Evolutionary conservation across 2,329 filamentous ascomycete species (phyloP), one percentile per base, ranked within the genome.

Genomic region (Calonectria pseudoturangicola): DNA sequence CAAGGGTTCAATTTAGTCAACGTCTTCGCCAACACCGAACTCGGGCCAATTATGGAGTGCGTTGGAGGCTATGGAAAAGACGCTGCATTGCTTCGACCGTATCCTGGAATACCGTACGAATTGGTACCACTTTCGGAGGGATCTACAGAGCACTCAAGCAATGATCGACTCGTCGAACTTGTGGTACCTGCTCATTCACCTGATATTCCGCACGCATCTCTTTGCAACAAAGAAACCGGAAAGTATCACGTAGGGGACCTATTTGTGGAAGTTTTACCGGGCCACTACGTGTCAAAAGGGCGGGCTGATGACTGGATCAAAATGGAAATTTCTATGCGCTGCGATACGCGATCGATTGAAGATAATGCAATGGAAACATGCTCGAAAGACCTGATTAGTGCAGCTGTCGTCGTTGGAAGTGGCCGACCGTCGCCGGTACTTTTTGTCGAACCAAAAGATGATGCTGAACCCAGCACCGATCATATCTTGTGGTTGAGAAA

Each of bases 281-380:
- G 78, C 0, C 47, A 68, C 28, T 79, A 75, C n/a, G 0, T 75
- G 2, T 64, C 66, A 2, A 73, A 70, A 3, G 78, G 78, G 2
- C 76, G 78, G 0, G 74, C 69, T 2, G 78, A 80, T 12, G 72
- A 77, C 25, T 80, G 78, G 78, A 80, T 80, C 66, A 80, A 80
- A 36, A 79, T 79, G 78, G 56, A 77, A 15, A 56, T 41, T 5
- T 68, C 76, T 1, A 47, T 75, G 8, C 58, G 75, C 9, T 80
- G 78, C 10, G 75, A 80, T 16, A 78, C 78, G 0, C 10, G 50
- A 0, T 75, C 76, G 0, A 78, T 80, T 10, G 78, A 80, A 25
- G 51, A 60, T 1, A 78, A 79, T 18, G 66, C 70, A 0, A 66
- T 75, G 67, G 66, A 74, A 2, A 73, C 60, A 0, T 79, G 77